Evolutionary conservation across 2,329 filamentous ascomycete genomes (phyloP).

Genomic region (Cephalotrichum gorgonifer): DNA sequence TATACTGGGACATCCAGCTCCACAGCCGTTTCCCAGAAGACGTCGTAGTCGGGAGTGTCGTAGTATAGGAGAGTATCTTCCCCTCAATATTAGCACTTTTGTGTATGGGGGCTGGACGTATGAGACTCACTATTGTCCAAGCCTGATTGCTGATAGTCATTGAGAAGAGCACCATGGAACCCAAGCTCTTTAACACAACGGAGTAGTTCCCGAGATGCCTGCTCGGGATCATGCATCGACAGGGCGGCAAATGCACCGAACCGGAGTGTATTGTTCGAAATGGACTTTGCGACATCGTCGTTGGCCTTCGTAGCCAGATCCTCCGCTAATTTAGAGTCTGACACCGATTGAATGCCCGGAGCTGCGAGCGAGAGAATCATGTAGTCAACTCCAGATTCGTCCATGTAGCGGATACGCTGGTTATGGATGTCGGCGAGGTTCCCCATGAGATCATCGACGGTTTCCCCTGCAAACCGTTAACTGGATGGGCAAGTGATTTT

Average conservation of each 20-base stretch:
- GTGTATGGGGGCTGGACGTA: too few species aligned
- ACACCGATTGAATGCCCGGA: constrained; percentile 35
- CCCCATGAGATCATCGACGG: too few species aligned
- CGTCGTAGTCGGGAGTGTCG: constrained; percentile 48
- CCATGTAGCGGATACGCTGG: constrained; percentile 29
- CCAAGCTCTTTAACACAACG: constrained; percentile 45
- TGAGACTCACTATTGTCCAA: too few species aligned
- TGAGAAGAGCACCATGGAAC: constrained; percentile 54
- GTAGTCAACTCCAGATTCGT: constrained; percentile 36
- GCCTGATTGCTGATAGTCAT: constrained; percentile 50
- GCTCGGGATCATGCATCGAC: constrained; percentile 41
- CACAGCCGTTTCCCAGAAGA: constrained; percentile 47
- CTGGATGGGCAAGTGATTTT: too few species aligned
- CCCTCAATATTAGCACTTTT: too few species aligned
- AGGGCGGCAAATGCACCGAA: constrained; percentile 37
- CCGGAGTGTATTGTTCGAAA: constrained; percentile 26
- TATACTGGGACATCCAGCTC: constrained; percentile 56
- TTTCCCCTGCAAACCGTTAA: too few species aligned
- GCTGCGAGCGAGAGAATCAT: constrained; percentile 37
- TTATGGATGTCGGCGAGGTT: constrained; percentile 27
- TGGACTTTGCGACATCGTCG: constrained; percentile 25
- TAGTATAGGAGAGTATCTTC: constrained; percentile 57
- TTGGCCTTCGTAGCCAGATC: constrained; percentile 30
- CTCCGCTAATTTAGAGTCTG: constrained; percentile 28
- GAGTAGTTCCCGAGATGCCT: constrained; percentile 38